Conservation (phyloP, 176 grass and related monocot species). For the Pharus latifolius region DNA sequence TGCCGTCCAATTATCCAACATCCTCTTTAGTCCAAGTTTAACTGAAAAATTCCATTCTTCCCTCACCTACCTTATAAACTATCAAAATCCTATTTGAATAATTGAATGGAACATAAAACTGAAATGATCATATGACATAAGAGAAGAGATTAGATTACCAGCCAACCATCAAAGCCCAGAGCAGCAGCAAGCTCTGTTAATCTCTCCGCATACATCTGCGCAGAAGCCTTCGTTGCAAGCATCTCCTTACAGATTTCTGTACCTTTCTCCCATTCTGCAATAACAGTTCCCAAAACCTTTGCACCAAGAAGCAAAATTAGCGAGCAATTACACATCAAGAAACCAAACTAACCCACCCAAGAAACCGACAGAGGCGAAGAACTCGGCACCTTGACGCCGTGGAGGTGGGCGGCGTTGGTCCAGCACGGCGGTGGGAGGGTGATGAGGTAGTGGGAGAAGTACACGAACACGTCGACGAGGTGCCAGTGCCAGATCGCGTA, state of each 20-base stretch:
- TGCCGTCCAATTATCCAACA: background rate
- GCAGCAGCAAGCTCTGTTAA: slow-evolving; percentile 55
- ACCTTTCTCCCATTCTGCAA: slow-evolving; percentile 74
- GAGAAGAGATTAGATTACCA: slow-evolving; percentile 37
- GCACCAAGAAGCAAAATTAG: background rate
- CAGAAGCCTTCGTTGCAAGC: slow-evolving; percentile 54
- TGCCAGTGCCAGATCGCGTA: slow-evolving; percentile 92
- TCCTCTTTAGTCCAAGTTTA: background rate
- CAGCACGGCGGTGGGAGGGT: slow-evolving; percentile 86
- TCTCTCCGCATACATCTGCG: slow-evolving; percentile 70
- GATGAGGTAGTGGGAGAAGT: slow-evolving; percentile 94
- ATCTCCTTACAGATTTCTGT: slow-evolving; percentile 46
- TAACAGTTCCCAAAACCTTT: slow-evolving; percentile 80
- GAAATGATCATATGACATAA: background rate
- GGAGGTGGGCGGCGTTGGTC: slow-evolving; percentile 82
- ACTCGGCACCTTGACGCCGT: slow-evolving; percentile 69
- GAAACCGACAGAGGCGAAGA: background rate
- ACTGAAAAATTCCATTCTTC: background rate
- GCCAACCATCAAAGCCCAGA: slow-evolving; percentile 91
- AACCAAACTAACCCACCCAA: background rate
- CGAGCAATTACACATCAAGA: background rate
- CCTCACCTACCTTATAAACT: background rate
- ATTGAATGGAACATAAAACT: too few species aligned
- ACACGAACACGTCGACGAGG: slow-evolving; percentile 89
- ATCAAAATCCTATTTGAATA: background rate